A percentile compares a stretch with the other conserved stretches of the same genome.
Conservation (phyloP, 768 basidiomycete genomes). For the Psilocybe azurescens region DNA sequence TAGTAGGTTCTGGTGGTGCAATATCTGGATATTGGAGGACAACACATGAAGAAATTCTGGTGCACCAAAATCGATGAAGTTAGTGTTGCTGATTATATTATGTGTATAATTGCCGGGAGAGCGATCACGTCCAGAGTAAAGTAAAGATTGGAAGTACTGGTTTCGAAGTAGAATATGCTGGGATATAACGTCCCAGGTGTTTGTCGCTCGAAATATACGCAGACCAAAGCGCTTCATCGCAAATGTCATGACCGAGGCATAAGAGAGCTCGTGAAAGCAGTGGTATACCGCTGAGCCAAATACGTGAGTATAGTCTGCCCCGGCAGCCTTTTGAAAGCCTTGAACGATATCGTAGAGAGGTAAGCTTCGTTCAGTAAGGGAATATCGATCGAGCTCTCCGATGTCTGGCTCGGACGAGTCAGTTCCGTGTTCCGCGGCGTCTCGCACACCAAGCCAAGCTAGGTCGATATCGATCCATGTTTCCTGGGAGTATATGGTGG, state of each 20-base stretch:
- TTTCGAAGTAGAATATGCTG: slow-evolving; percentile 1
- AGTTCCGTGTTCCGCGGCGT: background rate
- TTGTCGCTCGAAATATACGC: background rate
- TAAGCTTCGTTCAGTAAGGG: background rate
- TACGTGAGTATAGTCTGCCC: background rate
- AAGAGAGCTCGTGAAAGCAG: slow-evolving; percentile 1
- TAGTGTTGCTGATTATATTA: background rate
- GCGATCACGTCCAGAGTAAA: background rate
- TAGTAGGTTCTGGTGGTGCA: background rate
- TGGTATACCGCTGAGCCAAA: slow-evolving; percentile 4
- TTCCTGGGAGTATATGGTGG: background rate
- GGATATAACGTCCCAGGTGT: background rate
- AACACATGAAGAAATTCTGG: background rate
- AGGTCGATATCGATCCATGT: slow-evolving; percentile 1
- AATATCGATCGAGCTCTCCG: background rate
- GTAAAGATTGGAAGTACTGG: background rate
- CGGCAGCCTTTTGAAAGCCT: background rate
- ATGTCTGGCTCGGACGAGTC: background rate
- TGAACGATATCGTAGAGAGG: slow-evolving; percentile 4
- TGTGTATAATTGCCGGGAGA: too few relatives aligned
- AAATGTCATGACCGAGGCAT: slow-evolving; percentile 1
- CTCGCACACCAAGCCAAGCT: slow-evolving; percentile 1
- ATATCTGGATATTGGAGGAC: slow-evolving; percentile 1
- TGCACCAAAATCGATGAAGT: background rate
- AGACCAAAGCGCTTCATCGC: slow-evolving; percentile 1